Evolutionary conservation across 108 stramenopile species (phyloP).

Genomic region (Pseudonitzschia delicatissima): DNA sequence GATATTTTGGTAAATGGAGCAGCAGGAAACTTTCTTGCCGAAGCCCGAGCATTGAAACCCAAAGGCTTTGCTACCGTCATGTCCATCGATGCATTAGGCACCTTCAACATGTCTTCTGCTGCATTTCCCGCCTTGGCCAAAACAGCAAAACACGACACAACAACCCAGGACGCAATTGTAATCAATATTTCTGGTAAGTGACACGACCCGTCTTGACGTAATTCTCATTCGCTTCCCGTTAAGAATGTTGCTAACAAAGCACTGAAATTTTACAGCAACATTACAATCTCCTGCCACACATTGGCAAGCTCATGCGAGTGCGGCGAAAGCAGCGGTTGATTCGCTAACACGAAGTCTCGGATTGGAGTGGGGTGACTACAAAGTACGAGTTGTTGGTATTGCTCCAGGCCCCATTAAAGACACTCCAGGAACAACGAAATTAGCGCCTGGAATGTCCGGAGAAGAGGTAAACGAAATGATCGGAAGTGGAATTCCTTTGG

Average conservation of each 20-base stretch:
- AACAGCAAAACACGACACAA: constrained; percentile 13
- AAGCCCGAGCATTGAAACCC: constrained; percentile 76
- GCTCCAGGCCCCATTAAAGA: constrained; percentile 92
- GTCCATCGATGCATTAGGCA: constrained; percentile 91
- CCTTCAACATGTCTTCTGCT: constrained; percentile 90
- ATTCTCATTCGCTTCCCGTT: neutral
- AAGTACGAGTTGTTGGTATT: constrained; percentile 88
- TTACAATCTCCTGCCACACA: constrained; percentile 88
- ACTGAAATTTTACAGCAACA: constrained; percentile 3
- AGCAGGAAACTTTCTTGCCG: constrained; percentile 91
- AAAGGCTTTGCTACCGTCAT: constrained; percentile 92
- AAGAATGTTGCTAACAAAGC: neutral
- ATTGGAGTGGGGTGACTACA: constrained; percentile 89
- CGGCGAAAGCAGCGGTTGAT: constrained; percentile 92
- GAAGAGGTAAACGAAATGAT: constrained; percentile 58
- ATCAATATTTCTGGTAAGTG: constrained; percentile 88
- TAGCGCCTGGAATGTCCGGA: constrained; percentile 69
- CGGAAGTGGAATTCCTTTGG: constrained; percentile 63
- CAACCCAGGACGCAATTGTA: constrained; percentile 44
- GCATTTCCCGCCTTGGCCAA: constrained; percentile 63
- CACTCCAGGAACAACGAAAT: constrained; percentile 92
- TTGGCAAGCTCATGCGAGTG: constrained; percentile 92
- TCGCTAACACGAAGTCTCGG: constrained; percentile 87
- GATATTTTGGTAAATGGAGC: constrained; percentile 89
- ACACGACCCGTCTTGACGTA: neutral